Evolutionary conservation across 805 yeast genomes (phyloP), one percentile per base, ranked within the genome.

Genomic region (Yamadazyma tumulicola): DNA sequence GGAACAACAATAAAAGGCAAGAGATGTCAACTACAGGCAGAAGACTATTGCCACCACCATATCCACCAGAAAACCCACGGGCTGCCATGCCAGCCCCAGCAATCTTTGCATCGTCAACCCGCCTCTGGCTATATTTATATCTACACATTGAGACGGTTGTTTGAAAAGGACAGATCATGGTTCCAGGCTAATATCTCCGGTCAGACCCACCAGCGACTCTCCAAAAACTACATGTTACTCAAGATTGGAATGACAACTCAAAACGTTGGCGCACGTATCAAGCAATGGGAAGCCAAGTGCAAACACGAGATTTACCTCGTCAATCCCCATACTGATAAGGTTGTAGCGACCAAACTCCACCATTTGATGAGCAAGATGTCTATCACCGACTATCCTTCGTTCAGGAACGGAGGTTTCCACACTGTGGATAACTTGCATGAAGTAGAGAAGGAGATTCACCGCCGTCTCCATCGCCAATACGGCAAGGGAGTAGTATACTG

Each of bases 171-270:
- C 8, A 53, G 51, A 19, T 53, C 54, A 28, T 52, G 56, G 39
- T 52, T 76, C 29, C 51, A 64, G 34, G 61, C 67, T 4, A 55
- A 64, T 51, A 39, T 58, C 8, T 58, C 59, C 12, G 38, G 45
- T 29, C 38, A 48, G 4, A 38, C 55, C 26, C 38, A 35, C 19
- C 51, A 55, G 22, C 44, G 57, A 25, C 60, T 69, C 57, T 41
- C 48, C 2, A 45, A 47, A 7, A 66, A 69, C n/a, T 55, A 59
- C 29, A 57, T 70, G 3, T 51, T 76, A 11, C 52, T 76, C 12
- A 76, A 76, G 42, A 65, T 76, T 1, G 82, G 82, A 1, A 73
- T 59, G 61, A 76, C 82, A 2, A 65, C 75, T 0, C 69, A 65
- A 34, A 52, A 61, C 0, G 76, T 75, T 1, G 42, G 42, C 2